phyloP scores from a whole-genome alignment of 2,329 filamentous ascomycete genomes.

The Calonectria henricotiae region DNA sequence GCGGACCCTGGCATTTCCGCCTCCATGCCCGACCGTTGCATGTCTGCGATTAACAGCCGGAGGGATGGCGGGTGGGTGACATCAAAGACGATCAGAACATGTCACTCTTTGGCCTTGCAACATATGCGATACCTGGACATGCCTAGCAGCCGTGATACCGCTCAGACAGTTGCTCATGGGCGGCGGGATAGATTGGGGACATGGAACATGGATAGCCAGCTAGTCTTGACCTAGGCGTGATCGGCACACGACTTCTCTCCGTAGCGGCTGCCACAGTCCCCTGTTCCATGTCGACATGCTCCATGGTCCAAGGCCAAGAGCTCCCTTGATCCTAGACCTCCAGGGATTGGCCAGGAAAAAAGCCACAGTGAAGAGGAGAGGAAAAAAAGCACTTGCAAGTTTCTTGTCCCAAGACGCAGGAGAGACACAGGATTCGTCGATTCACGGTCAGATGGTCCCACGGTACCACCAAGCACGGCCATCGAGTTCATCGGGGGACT shows the following conservation, averaged over 20 bases:
- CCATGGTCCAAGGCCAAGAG: constrained; percentile 1
- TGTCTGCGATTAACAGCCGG: constrained; percentile 8
- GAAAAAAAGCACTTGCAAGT: constrained; percentile 6
- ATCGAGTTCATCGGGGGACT: constrained; percentile 25
- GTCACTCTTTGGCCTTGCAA: constrained; percentile 26
- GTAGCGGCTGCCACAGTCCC: constrained; percentile 21
- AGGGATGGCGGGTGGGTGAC: constrained; percentile 8
- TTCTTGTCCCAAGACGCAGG: neutral
- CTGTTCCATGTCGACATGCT: constrained; percentile 33
- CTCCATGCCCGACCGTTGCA: constrained; percentile 30
- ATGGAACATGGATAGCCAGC: constrained; percentile 4
- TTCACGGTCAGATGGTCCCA: constrained; percentile 22
- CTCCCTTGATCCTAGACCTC: constrained; percentile 17
- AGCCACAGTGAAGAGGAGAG: neutral
- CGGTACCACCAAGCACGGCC: constrained; percentile 31
- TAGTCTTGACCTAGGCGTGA: constrained; percentile 30
- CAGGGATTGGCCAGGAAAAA: neutral
- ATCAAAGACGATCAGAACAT: constrained; percentile 35
- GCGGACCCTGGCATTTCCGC: constrained; percentile 5
- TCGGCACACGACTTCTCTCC: constrained; percentile 31
- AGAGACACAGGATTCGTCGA: constrained; percentile 18
- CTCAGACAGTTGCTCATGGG: constrained; percentile 12
- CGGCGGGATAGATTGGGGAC: constrained; percentile 6
- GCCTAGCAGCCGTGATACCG: constrained; percentile 19
- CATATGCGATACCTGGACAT: constrained; percentile 10